phyloP scores from a whole-genome alignment of 805 yeast genomes.

The Candida vartiovaarae region DNA sequence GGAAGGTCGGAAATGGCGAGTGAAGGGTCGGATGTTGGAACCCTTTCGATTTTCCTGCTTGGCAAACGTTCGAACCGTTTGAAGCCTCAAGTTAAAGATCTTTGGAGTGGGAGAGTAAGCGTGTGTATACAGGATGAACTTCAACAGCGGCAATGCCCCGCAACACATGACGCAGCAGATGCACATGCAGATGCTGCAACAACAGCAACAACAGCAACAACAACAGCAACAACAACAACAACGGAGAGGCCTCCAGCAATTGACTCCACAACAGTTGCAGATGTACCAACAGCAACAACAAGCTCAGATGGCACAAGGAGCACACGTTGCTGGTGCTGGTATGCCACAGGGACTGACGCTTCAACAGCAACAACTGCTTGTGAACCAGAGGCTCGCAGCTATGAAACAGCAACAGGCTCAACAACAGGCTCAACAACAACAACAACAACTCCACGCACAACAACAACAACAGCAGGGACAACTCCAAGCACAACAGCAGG shows the following conservation, averaged over 20 bases:
- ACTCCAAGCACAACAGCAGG: conserved; percentile 31
- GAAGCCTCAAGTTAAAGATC: too few species aligned
- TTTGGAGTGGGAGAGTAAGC: too few species aligned
- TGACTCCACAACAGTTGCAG: conserved; percentile 2
- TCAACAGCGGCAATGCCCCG: conserved; percentile 10
- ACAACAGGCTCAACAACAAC: conserved; percentile 12
- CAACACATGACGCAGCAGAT: conserved; percentile 18
- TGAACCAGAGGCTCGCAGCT: conserved; percentile 11
- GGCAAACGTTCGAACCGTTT: too few species aligned
- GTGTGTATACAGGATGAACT: conserved; percentile 4
- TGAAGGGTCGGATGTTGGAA: too few species aligned
- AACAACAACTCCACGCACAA: conserved; percentile 15
- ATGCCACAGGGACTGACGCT: conserved; percentile 1
- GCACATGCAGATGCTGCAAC: conserved; percentile 15
- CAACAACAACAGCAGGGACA: conserved; percentile 17
- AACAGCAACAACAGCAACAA: background rate
- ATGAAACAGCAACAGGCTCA: conserved; percentile 17
- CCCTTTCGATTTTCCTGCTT: too few species aligned
- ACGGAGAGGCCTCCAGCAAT: conserved; percentile 1
- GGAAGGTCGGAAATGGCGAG: too few species aligned
- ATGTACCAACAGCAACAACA: conserved; percentile 9
- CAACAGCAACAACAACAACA: conserved; percentile 9
- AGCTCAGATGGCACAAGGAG: conserved; percentile 1
- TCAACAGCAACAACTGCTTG: conserved; percentile 19
- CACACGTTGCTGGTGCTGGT: background rate